Evolutionary conservation across 176 grass and related monocot species (phyloP).

Genomic region (Canna indica): DNA sequence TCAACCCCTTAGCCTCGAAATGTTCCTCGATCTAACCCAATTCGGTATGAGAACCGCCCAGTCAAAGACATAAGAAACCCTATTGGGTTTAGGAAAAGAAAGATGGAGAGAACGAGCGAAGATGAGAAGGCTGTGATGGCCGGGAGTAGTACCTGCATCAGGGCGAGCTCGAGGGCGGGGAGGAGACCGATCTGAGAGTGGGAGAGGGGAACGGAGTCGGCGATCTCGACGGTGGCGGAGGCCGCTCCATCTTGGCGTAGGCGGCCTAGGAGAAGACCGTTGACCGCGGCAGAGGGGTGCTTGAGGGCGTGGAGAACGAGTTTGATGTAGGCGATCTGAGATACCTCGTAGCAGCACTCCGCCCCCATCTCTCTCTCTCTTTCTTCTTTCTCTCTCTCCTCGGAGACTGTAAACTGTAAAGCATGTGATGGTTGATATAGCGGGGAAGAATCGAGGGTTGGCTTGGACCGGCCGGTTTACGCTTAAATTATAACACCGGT

Average conservation of each 20-base stretch:
- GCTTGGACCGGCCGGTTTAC: not conserved
- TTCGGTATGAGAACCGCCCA: not conserved
- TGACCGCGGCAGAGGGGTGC: constrained; percentile 59
- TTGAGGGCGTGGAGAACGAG: constrained; percentile 87
- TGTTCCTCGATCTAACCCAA: constrained; percentile 54
- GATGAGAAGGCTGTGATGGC: too few species aligned
- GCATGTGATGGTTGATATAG: not conserved
- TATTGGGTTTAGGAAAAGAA: not conserved
- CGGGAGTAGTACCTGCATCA: constrained; percentile 38
- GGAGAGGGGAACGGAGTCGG: constrained; percentile 62
- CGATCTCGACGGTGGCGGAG: constrained; percentile 33
- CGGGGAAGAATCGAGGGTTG: not conserved
- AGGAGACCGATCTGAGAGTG: constrained; percentile 80
- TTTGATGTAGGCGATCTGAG: constrained; percentile 83
- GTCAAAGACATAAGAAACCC: not conserved
- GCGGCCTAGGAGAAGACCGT: constrained; percentile 78
- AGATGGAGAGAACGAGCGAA: not conserved
- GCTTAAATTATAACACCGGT: not conserved
- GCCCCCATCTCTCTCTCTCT: constrained; percentile 43
- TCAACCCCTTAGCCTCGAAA: constrained; percentile 42
- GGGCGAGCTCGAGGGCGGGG: constrained; percentile 82
- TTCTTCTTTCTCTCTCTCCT: not conserved
- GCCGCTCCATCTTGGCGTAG: constrained; percentile 29
- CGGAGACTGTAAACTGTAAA: not conserved
- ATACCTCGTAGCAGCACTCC: constrained; percentile 71